Evolutionary conservation across 1,284 basidiomycete genomes (phyloP).

Genomic region (Trametes hirsuta): DNA sequence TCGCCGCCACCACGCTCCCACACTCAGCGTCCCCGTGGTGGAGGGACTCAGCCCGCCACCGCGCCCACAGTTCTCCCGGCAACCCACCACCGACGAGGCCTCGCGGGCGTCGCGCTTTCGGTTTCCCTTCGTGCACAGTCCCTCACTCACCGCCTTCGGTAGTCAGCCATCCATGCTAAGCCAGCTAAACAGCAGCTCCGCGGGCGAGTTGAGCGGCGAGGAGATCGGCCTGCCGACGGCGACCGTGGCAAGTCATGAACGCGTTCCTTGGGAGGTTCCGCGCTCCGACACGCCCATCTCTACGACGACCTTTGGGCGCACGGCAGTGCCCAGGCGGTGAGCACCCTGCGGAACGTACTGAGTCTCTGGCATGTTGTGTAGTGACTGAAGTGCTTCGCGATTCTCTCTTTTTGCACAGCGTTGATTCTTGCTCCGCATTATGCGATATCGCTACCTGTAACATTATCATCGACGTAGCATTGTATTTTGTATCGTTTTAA

Average conservation of each 20-base stretch:
- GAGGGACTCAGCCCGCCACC: conserved; percentile 25
- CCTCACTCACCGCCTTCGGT: conserved; percentile 28
- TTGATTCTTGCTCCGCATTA: no score
- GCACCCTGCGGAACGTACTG: background rate
- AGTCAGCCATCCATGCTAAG: conserved; percentile 12
- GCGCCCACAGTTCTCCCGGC: conserved; percentile 15
- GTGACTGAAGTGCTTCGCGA: background rate
- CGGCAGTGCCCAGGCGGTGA: background rate
- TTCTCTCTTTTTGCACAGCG: no score
- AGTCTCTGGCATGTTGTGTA: background rate
- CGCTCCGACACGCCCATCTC: conserved; percentile 22
- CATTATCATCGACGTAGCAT: no score
- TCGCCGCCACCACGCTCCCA: background rate
- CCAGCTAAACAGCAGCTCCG: background rate
- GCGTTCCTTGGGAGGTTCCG: background rate
- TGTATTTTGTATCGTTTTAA: no score
- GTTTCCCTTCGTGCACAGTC: conserved; percentile 18
- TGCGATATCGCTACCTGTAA: no score
- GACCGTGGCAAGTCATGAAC: conserved; percentile 2
- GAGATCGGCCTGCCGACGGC: background rate
- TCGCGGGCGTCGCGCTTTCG: conserved; percentile 7
- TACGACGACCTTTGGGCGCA: conserved; percentile 18
- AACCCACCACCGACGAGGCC: conserved; percentile 5
- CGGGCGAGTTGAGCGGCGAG: conserved; percentile 1
- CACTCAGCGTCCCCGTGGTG: background rate